Conservation (phyloP, 2,329 filamentous ascomycete genomes). For the Claviceps sp. region DNA sequence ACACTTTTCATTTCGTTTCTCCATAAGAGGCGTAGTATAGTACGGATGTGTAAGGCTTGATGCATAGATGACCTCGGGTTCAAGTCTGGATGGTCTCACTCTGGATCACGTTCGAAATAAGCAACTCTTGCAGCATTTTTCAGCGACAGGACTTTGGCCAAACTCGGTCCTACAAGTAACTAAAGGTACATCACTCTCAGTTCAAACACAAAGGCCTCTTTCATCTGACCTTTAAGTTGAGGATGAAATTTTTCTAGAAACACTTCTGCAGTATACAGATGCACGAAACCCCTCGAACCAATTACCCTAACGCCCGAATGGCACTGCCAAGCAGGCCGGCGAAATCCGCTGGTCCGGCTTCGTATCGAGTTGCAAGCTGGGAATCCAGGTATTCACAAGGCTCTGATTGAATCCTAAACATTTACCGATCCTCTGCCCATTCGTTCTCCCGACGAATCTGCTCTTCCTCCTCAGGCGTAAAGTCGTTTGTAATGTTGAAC, state of each 20-base stretch:
- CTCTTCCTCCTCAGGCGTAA: constrained; percentile 97
- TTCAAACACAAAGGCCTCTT: neutral
- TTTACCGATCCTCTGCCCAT: constrained; percentile 73
- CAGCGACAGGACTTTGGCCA: neutral
- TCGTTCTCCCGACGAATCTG: constrained; percentile 89
- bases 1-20: no score
- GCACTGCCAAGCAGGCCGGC: neutral
- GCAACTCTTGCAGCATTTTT: no score
- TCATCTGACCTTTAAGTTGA: neutral
- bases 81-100: no score
- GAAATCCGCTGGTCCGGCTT: neutral
- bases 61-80: no score
- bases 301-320: constrained; percentile 11
- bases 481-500: constrained; percentile 99
- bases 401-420: neutral
- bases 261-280: constrained; percentile 2
- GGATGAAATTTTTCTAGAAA: neutral
- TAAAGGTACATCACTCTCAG: neutral
- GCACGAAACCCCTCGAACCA: constrained; percentile 5
- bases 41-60: no score
- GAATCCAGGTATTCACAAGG: neutral
- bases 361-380: neutral
- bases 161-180: neutral
- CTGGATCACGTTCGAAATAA: no score
- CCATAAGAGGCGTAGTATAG: no score